A percentile compares a stretch with the other conserved stretches of the same genome.
phyloP scores from a whole-genome alignment of 257 asterid species.

The Anisodus acutangulus region DNA sequence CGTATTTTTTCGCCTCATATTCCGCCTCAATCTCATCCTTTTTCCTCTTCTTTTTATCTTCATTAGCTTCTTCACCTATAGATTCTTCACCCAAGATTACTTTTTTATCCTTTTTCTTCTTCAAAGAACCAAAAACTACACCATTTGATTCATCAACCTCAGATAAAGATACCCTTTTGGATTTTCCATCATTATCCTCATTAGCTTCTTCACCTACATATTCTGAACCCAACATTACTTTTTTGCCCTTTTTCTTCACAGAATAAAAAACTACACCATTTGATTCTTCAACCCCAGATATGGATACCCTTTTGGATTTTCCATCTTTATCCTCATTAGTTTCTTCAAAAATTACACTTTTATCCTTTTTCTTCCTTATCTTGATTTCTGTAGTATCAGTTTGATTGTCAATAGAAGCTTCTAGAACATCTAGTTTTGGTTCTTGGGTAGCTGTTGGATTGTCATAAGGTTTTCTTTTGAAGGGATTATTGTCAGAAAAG shows the following conservation, averaged over 20 bases:
- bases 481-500: slow-evolving; percentile 80
- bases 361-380: slow-evolving; percentile 51
- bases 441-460: slow-evolving; percentile 31
- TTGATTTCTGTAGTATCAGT: slow-evolving; percentile 35
- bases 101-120: slow-evolving; percentile 37
- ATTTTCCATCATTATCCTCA: neutral
- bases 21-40: slow-evolving; percentile 89
- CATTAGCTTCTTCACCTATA: slow-evolving; percentile 24
- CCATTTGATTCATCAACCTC: slow-evolving; percentile 27
- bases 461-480: slow-evolving; percentile 57
- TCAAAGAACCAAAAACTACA: slow-evolving; percentile 26
- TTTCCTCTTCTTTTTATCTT: slow-evolving; percentile 66
- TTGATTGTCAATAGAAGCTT: neutral
- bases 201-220: neutral
- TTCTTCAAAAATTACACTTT: slow-evolving; percentile 31
- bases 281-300: neutral
- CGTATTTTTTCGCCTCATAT: slow-evolving; percentile 72
- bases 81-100: neutral
- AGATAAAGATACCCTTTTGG: neutral
- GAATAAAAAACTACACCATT: slow-evolving; percentile 26
- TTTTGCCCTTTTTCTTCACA: slow-evolving; percentile 36
- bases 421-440: slow-evolving; percentile 2
- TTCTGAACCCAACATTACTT: slow-evolving; percentile 32
- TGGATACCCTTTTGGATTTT: too few relatives aligned
- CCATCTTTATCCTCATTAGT: too few relatives aligned